phyloP scores from a whole-genome alignment of 2,329 filamentous ascomycete species.

The Plenodomus tracheiphilus region DNA sequence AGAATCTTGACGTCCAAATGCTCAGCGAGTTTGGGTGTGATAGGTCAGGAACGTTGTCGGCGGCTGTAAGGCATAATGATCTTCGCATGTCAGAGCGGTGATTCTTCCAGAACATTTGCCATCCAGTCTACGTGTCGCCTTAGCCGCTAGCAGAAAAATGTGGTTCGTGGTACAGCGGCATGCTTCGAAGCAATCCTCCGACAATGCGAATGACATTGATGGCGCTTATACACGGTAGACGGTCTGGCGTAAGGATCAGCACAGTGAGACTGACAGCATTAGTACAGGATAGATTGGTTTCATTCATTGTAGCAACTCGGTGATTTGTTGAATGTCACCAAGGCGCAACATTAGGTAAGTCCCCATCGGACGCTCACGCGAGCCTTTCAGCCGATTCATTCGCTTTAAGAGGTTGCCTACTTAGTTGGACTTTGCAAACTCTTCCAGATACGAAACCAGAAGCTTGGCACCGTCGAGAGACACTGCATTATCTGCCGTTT shows the following conservation, averaged over 20 bases:
- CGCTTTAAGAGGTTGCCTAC: constrained; percentile 9
- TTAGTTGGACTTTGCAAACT: constrained; percentile 54
- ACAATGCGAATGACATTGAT: constrained; percentile 17
- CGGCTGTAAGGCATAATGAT: constrained; percentile 7
- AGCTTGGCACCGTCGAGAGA: constrained; percentile 68
- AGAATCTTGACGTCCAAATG: background rate
- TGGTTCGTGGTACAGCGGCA: constrained; percentile 5
- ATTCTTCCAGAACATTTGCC: constrained; percentile 22
- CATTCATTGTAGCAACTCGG: constrained; percentile 15
- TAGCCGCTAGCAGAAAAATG: constrained; percentile 4
- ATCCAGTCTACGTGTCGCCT: background rate
- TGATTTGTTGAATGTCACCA: constrained; percentile 31
- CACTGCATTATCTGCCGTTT: constrained; percentile 71
- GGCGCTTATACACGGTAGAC: constrained; percentile 12
- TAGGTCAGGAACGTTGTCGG: background rate
- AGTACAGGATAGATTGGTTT: constrained; percentile 18
- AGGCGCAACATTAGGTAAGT: background rate
- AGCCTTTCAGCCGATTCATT: constrained; percentile 14
- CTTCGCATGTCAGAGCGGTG: constrained; percentile 1
- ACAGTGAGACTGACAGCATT: constrained; percentile 5
- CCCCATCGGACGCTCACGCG: background rate
- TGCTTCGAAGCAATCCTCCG: constrained; percentile 23
- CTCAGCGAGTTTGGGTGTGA: background rate
- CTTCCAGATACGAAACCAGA: constrained; percentile 66
- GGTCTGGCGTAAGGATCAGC: constrained; percentile 4